Base-by-base conservation (phyloP, 495 filamentous ascomycete species). In the Annulohypoxylon stygium region DNA sequence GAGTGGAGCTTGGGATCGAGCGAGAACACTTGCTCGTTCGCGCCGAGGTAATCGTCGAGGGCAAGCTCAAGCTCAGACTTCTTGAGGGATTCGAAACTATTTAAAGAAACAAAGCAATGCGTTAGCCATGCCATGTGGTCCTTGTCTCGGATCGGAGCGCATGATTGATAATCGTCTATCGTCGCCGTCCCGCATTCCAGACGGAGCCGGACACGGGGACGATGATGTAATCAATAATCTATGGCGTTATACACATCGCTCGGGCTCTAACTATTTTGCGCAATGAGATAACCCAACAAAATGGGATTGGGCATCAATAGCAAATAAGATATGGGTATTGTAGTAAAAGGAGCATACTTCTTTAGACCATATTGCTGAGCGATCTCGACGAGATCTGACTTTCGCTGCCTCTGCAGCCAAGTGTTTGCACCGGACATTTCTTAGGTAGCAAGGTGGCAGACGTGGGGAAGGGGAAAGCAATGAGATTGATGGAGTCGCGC, bases 371-470 rank as follows among this genome's bases (percentile, higher is more conserved):
- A 90, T 37, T 88, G 81, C 50, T 92, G 85, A 55, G 93, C 93
- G 51, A 97, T 85, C 71, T 94, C 90, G 41, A 88, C 71, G 57
- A 99, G 88, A 69, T 95, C 93, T 66, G 84, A 84, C 84, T 98
- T 98, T 82, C 91, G 90, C 86, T 97, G 91, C 78, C 90, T 89
- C 73, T 90, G 88, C 75, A 98, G 86, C 90, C 91, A 98, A 73
- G 90, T 88, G 73, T 85, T 85, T 39, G 74, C 78, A 73, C 80
- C 78, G 68, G 82, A 83, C 81, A 84, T 84, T 78, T 74, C 60
- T 64, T 39, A 9, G 37, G 57, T 41, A 11, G 57, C 57, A 12
- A 12, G n/a, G 11, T 65, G 2, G 3, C 37, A 12, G 26, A n/a
- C 55, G 45, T 60, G 37, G 34, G 16, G 16, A 50, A 33, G 20